Evolutionary conservation across 257 asterid genomes (phyloP).

Genomic region (Fraxinus cuspidata): DNA sequence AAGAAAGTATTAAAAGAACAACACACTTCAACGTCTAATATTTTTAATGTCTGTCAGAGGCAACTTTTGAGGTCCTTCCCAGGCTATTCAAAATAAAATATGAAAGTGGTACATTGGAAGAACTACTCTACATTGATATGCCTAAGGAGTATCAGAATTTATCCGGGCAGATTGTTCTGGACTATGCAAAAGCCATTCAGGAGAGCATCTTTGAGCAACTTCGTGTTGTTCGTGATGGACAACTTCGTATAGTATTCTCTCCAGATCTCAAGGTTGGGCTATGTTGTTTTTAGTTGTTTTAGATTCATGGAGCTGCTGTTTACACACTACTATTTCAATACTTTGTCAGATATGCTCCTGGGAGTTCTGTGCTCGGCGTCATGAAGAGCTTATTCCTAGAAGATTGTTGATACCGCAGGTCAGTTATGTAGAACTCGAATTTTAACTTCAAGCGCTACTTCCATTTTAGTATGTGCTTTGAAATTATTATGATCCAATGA

Average conservation of each 20-base stretch:
- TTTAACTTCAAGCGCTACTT: neutral
- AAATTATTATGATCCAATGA: neutral
- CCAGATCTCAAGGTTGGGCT: slow-evolving; percentile 37
- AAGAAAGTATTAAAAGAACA: neutral
- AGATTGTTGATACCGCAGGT: slow-evolving; percentile 34
- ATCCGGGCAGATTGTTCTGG: slow-evolving; percentile 30
- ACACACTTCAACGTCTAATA: neutral
- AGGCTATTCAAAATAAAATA: slow-evolving; percentile 30
- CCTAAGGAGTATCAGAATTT: slow-evolving; percentile 22
- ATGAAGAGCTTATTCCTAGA: slow-evolving; percentile 31
- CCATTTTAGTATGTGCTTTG: neutral
- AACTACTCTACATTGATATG: slow-evolving; percentile 15
- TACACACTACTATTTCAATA: neutral
- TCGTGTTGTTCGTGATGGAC: slow-evolving; percentile 34
- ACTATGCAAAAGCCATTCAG: slow-evolving; percentile 29
- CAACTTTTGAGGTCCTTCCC: slow-evolving; percentile 29
- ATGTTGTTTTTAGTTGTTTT: neutral
- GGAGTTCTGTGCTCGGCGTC: slow-evolving; percentile 40
- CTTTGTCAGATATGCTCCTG: slow-evolving; percentile 27
- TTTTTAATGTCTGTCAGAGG: slow-evolving; percentile 13
- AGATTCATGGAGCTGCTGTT: neutral
- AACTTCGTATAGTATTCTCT: slow-evolving; percentile 33
- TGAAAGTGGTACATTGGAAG: slow-evolving; percentile 28
- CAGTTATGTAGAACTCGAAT: neutral
- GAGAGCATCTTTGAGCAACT: slow-evolving; percentile 30